Base-by-base conservation (phyloP, 2,329 filamentous ascomycete species). In the Uncinocarpus reesii region DNA sequence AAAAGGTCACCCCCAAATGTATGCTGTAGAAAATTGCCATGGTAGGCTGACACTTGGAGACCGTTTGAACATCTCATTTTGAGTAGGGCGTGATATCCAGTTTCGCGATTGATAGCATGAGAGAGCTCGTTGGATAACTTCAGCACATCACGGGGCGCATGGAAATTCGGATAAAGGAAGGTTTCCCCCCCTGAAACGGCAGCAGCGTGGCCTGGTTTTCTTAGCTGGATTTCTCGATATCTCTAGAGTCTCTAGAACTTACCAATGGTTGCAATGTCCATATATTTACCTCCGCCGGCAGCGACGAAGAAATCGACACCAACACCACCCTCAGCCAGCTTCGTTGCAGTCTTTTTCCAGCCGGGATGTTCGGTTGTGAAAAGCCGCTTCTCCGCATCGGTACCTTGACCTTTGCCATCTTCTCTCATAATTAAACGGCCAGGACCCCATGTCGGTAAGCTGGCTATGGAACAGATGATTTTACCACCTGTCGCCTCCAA, bases 21-120 rank as follows among this genome's bases (percentile, higher is more conserved):
- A 68, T 95, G 88, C 62, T 98, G 92, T 43, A 93, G 78, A 62
- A 96, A 98, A 68, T 94, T 95, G 56, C 92, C 92, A 60, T 95
- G 87, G 62, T 98, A 98, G n/a, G 80, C 79, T 13, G 86, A 81
- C 13, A 98, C 84, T 63, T 98, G 92, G 45, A 98, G 74, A 15
- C 92, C 92, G 59, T 95, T 98, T 15, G 89, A 95, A 70, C 92
- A 98, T 53, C 92, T 84, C 50, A 98, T 90, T 73, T 98, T 98
- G 86, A 98, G 93, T 57, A 98, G 72, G 16, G 88, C 88, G 67
- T 95, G 90, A 71, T 86, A 96, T 18, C 92, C 92, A 40, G 90
- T 95, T 65, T 95, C 89, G 53, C 92, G 78, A 2, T 81, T 88
- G 24, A 95, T 80, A 0, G 86, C 81, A 60, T 95, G 90, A 56